phyloP scores from a whole-genome alignment of 176 grass and related monocot genomes.

The Saccharum spontaneum region DNA sequence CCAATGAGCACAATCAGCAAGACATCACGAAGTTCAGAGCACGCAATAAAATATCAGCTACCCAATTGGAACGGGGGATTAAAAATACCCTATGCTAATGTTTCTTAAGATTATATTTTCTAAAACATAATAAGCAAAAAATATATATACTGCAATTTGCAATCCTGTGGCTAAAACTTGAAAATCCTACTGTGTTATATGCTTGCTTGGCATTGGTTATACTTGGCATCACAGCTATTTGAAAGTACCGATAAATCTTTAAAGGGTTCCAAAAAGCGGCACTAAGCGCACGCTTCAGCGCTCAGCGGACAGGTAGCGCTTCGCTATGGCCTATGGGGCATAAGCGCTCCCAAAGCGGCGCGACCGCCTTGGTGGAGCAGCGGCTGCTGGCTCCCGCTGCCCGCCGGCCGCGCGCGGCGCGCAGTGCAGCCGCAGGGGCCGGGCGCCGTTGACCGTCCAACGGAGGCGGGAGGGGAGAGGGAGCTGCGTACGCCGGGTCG shows the following conservation, averaged over 20 bases:
- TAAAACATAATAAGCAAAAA: background rate
- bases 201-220: background rate
- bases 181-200: background rate
- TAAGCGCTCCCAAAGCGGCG: background rate
- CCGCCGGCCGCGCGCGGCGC: too few species aligned
- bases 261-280: background rate
- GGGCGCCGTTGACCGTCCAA: background rate
- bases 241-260: too few species aligned
- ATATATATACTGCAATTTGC: background rate
- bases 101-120: background rate
- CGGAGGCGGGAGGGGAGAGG: background rate
- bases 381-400: background rate
- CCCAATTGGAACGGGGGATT: background rate
- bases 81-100: background rate
- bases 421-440: too few species aligned
- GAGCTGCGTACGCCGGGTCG: background rate
- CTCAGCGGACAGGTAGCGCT: background rate
- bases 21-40: background rate
- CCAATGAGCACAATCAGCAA: background rate
- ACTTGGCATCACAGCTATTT: constrained; percentile 2
- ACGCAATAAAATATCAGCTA: background rate
- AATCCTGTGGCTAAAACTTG: background rate
- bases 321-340: background rate
- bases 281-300: background rate
- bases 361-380: background rate